Percentiles rank a stretch among this genome's conserved stretches.
phyloP scores from a whole-genome alignment of 2,329 filamentous ascomycete species.

The Lasiodiplodia gonubiensis region DNA sequence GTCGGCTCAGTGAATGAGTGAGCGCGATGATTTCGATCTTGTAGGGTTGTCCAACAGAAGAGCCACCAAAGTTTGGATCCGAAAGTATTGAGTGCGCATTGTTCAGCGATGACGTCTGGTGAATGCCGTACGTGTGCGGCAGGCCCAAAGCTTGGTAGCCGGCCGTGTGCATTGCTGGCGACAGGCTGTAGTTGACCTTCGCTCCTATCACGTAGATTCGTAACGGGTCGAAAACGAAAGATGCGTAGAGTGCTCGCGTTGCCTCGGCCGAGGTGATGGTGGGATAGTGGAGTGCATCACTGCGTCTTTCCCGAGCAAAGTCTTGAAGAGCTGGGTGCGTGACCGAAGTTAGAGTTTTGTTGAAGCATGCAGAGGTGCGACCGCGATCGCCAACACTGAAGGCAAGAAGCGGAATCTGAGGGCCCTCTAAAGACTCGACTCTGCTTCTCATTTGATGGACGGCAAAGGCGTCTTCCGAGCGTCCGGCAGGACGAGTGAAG shows the following conservation, averaged over 20 bases:
- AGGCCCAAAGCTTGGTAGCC: constrained; percentile 71
- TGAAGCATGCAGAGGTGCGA: constrained; percentile 69
- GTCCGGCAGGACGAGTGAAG: constrained; percentile 62
- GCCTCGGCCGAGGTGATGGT: constrained; percentile 67
- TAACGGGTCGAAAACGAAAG: constrained; percentile 71
- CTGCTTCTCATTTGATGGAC: constrained; percentile 62
- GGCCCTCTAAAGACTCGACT: constrained; percentile 51
- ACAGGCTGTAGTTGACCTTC: constrained; percentile 73
- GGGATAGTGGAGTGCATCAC: constrained; percentile 36
- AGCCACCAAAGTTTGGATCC: constrained; percentile 72
- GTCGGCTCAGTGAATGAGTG: constrained; percentile 70
- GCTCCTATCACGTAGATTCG: constrained; percentile 77
- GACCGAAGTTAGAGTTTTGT: constrained; percentile 68
- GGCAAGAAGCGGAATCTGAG: constrained; percentile 62
- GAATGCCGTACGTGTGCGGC: constrained; percentile 69
- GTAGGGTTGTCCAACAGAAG: constrained; percentile 74
- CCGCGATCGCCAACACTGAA: constrained; percentile 70
- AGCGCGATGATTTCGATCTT: constrained; percentile 72
- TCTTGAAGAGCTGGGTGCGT: constrained; percentile 45
- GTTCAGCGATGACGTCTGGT: constrained; percentile 66
- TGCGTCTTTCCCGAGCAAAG: background rate
- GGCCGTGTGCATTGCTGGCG: constrained; percentile 77
- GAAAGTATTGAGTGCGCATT: constrained; percentile 68
- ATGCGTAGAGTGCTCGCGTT: constrained; percentile 68
- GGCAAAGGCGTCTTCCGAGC: constrained; percentile 67